Base-by-base conservation (phyloP, 495 filamentous ascomycete species). In the Penicillium canescens region DNA sequence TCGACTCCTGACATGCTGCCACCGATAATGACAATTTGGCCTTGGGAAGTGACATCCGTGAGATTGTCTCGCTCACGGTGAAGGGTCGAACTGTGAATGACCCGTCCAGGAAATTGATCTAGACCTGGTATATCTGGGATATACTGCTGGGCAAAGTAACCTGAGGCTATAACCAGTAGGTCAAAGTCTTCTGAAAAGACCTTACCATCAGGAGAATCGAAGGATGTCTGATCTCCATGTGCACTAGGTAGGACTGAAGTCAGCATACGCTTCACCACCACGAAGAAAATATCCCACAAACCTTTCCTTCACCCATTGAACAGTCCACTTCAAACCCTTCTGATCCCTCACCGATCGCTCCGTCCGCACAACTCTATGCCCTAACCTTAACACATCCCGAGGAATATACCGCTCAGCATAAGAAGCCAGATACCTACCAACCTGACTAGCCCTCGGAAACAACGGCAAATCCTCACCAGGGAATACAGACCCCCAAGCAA, bases 1-100 rank as follows among this genome's bases (percentile, higher is more conserved):
- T 96, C 91, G 8, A 84, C 80, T 0, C 89, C 90, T 14, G 88
- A 93, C 80, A 95, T 91, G 50, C 89, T 88, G 2, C 91, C 91
- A 4, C 91, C 91, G 8, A 93, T 78, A 12, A 96, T 79, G 3
- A 92, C 78, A 43, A 95, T 68, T 0, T 34, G 52, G 9, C 52
- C 33, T 2, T 40, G 6, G 28, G 28, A 8, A 10, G 28, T 38
- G 8, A 20, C 42, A 26, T 59, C 55, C 1, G 54, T 26, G 6
- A 63, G 26, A 1, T 75, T 52, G 35, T 65, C 60, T 0, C 63
- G 60, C 8, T 63, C 49, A 36, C 50, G 57, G 13, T 71, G 64
- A 13, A 80, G 59, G 0, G 63, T 59, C 1, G 88, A 89, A 60
- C 83, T 91, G 53, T 90, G 89, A 6, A 84, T 61, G 21, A 84